Conservation (phyloP, 345 rosid species). For the Populus tremula region DNA sequence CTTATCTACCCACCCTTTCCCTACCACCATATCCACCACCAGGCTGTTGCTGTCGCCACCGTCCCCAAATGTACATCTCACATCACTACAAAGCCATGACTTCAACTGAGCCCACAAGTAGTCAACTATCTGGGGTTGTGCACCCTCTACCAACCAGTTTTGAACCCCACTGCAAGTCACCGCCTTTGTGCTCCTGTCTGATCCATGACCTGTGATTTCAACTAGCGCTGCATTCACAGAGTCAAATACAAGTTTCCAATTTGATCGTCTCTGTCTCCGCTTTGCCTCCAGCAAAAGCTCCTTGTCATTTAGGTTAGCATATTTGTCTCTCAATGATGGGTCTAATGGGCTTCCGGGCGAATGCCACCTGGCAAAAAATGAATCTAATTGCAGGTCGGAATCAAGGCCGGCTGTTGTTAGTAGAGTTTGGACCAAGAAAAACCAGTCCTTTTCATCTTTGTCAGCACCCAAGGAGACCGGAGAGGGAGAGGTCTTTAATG, state of each 20-base stretch:
- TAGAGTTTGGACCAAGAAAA: conserved; percentile 47
- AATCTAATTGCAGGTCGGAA: conserved; percentile 30
- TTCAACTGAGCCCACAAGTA: conserved; percentile 63
- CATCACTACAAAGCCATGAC: conserved; percentile 53
- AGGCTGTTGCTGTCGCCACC: conserved; percentile 57
- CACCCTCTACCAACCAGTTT: conserved; percentile 15
- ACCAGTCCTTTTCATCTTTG: conserved; percentile 66
- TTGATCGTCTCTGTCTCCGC: conserved; percentile 62
- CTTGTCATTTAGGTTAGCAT: conserved; percentile 40
- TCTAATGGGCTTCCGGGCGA: conserved; percentile 76
- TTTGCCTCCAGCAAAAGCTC: conserved; percentile 63
- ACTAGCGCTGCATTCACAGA: conserved; percentile 59
- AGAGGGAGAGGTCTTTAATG: conserved; percentile 34
- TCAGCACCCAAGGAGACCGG: conserved; percentile 25
- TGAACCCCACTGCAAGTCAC: conserved; percentile 21
- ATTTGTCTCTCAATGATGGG: conserved; percentile 61
- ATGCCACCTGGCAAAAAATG: conserved; percentile 54
- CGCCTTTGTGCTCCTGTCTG: conserved; percentile 26
- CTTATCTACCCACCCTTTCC: conserved; percentile 57
- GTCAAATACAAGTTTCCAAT: conserved; percentile 66
- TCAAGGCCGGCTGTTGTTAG: conserved; percentile 56
- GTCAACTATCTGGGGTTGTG: conserved; percentile 41
- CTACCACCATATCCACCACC: conserved; percentile 61
- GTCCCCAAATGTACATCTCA: conserved; percentile 28
- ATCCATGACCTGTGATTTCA: conserved; percentile 40